Conservation (phyloP, 305 asterid species). For the Solanum hybrid region DNA sequence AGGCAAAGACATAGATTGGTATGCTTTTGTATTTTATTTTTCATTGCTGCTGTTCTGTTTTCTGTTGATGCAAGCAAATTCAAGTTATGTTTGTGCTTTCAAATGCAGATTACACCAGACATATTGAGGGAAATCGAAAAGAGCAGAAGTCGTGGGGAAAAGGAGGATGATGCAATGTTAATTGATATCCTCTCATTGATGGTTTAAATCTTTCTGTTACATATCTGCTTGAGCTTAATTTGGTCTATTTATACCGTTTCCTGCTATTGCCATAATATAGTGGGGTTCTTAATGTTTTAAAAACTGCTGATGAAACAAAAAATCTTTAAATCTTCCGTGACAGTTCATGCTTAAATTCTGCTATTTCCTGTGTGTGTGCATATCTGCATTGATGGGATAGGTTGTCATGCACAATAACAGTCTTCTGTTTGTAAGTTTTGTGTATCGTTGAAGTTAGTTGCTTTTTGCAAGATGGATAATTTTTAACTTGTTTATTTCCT, state of each 20-base stretch:
- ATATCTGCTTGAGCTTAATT: not conserved
- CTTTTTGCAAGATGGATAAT: not conserved
- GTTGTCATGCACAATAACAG: not conserved
- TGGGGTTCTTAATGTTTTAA: not conserved
- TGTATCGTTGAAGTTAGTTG: not conserved
- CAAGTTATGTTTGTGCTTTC: slow-evolving; percentile 3
- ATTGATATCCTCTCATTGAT: slow-evolving; percentile 58
- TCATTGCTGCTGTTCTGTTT: not conserved
- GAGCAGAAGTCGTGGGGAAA: slow-evolving; percentile 92
- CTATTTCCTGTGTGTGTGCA: not conserved
- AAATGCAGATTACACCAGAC: slow-evolving; percentile 82
- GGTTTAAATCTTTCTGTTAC: not conserved
- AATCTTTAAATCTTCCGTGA: not conserved
- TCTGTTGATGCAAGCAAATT: not conserved
- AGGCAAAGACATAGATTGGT: slow-evolving; percentile 78
- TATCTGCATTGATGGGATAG: not conserved
- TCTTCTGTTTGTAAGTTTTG: not conserved
- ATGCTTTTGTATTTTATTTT: slow-evolving; percentile 20
- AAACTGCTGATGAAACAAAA: not conserved
- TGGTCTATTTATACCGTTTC: not conserved
- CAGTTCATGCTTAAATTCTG: not conserved
- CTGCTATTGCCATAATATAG: not conserved
- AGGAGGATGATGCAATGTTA: slow-evolving; percentile 60
- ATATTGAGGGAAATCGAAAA: slow-evolving; percentile 73
- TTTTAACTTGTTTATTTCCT: not conserved